Evolutionary conservation across 345 rosid genomes (phyloP).

Genomic region (Populus alba): DNA sequence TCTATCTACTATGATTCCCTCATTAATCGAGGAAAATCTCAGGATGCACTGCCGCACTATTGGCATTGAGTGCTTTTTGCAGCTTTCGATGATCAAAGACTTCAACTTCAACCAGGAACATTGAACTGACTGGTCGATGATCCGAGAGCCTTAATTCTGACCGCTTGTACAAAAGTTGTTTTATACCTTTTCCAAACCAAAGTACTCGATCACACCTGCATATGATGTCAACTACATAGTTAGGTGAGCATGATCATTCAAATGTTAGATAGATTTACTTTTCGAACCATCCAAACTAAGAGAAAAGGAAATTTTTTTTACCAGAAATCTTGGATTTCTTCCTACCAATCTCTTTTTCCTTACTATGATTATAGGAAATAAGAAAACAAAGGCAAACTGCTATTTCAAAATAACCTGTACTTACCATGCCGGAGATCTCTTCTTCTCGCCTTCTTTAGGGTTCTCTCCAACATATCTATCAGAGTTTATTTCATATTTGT

Average conservation of each 20-base stretch:
- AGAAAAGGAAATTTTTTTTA: not conserved
- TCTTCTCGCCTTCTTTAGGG: conserved; percentile 81
- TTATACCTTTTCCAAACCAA: conserved; percentile 81
- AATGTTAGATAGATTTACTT: not conserved
- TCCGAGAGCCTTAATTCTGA: conserved; percentile 70
- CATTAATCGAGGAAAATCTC: conserved; percentile 46
- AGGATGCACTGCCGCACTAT: conserved; percentile 71
- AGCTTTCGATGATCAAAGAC: conserved; percentile 77
- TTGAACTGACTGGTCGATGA: conserved; percentile 93
- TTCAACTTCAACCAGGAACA: conserved; percentile 69
- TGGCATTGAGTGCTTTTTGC: conserved; percentile 68
- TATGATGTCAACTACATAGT: conserved; percentile 7
- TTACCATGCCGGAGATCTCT: conserved; percentile 98
- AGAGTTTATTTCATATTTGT: conserved; percentile 84
- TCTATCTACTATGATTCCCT: conserved; percentile 18
- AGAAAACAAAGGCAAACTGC: not conserved
- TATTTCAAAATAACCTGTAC: conserved; percentile 3
- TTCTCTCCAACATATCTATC: conserved; percentile 83
- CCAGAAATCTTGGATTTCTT: not conserved
- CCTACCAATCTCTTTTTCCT: not conserved
- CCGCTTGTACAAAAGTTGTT: conserved; percentile 67
- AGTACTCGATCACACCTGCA: conserved; percentile 96
- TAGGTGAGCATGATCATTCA: not conserved
- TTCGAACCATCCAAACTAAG: not conserved
- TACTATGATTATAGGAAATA: not conserved